These are phyloP conservation scores for Pestalotiopsis sp. DNA, from an alignment of 2,329 filamentous ascomycete species.

Conservation along the genomic window DNA sequence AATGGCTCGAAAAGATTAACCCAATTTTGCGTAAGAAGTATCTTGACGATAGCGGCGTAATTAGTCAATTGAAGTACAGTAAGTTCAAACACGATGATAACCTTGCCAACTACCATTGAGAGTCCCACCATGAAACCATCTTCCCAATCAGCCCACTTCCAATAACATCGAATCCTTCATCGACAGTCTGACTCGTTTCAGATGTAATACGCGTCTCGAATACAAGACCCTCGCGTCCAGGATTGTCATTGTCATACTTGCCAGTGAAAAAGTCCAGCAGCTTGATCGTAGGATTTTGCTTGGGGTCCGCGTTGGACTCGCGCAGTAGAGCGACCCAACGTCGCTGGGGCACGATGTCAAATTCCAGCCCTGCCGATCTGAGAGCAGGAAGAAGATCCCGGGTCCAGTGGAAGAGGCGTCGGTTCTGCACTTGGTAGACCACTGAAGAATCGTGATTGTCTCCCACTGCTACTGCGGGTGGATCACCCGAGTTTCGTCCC, in stretches of 20 bases:
- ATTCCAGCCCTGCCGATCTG: conserved; percentile 42
- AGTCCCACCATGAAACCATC: conserved; percentile 10
- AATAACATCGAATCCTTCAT: conserved; percentile 36
- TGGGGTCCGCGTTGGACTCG: conserved; percentile 47
- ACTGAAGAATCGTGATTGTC: conserved; percentile 17
- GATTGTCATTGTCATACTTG: conserved; percentile 50
- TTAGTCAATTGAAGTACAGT: background rate
- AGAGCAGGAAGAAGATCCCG: conserved; percentile 53
- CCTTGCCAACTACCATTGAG: background rate
- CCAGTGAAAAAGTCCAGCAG: conserved; percentile 51
- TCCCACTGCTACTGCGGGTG: background rate
- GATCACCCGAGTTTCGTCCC: conserved; percentile 12
- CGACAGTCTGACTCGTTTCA: conserved; percentile 25
- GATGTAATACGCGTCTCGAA: conserved; percentile 38
- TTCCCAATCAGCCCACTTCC: conserved; percentile 37
- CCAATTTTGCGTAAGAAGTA: background rate
- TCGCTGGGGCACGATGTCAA: conserved; percentile 41
- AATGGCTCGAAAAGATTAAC: background rate
- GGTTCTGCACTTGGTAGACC: conserved; percentile 57
- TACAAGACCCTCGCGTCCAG: conserved; percentile 35
- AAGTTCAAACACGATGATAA: background rate
- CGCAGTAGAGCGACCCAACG: conserved; percentile 48
- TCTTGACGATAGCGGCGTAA: background rate
- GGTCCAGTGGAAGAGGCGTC: conserved; percentile 50
- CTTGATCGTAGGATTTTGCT: conserved; percentile 52